Evolutionary conservation across 345 rosid genomes (phyloP), one percentile per base, ranked within the genome.

Genomic region (Gossypium rotundifolium): DNA sequence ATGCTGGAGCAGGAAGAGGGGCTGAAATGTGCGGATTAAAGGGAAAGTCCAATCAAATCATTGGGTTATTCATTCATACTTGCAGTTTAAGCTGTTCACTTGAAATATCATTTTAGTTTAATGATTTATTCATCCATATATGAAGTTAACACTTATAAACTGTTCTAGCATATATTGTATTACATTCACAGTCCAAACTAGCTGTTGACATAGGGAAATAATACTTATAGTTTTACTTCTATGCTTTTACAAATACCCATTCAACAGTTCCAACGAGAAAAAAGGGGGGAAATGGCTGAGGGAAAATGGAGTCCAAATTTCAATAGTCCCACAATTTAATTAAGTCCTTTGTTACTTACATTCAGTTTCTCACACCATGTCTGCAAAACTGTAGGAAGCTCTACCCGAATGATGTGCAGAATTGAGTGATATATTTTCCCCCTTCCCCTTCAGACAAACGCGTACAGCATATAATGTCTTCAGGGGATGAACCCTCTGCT

Each of bases 401-500:
- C 45, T 66, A 54, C 70, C 52, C 22, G 27, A 33, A 11, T 77
- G 81, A 84, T 81, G 79, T 74, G 76, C 73, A 77, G 80, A 53
- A 65, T 25, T 75, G 65, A 68, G 72, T 22, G 57, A 22, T 22
- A 22, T 74, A 57, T 72, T 54, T 27, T 33, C 55, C 13, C 10
- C 11, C 11, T 57, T 63, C 40, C 44, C 16, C 53, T 45, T 17
- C 44, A 66, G 42, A 14, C 72, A n/a, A 29, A 70, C 9, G n/a
- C 20, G 59, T 73, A 48, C 74, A 68, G 51, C 64, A 65, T 49
- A 7, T 46, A 55, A n/a, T 71, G 82, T 76, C 86, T 51, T 59
- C 66, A 79, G 84, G 78, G 81, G 84, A 83, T 83, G 86, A 79
- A 81, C 75, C 81, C 18, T 76, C 33, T 63, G 83, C 83, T 74